Base-by-base conservation (phyloP, 495 filamentous ascomycete species). In the Aspergillus conjunctus region DNA sequence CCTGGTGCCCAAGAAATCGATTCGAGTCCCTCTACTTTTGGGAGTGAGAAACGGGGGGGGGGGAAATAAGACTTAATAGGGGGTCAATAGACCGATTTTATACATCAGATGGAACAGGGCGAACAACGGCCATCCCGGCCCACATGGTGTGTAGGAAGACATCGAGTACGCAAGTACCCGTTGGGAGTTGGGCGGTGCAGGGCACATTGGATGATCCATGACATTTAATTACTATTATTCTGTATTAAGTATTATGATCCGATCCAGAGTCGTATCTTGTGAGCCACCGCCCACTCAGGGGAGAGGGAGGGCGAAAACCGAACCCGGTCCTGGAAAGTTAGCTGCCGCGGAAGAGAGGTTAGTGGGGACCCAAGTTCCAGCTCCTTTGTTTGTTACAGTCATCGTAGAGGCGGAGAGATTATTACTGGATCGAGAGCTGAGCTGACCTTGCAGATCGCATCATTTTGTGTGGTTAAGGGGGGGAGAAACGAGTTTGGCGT, bases 371-470 rank as follows among this genome's bases (percentile, higher is more conserved):
- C 26, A 7, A 10, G 43, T 26, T 26, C 26, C 26, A 52, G 3
- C 15, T 8, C 4, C 37, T 41, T 41, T 41, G 37, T 41, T 41
- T 5, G 2, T 41, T 41, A 9, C 37, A 11, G 37, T n/a, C 37
- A 41, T 0, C 15, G 37, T 41, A 11, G 4, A 14, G 11, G 37
- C 37, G 37, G 37, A 41, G 37, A n/a, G 9, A 41, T 11, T n/a
- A 41, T 4, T 26, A 26, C 37, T 9, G 11, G 37, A 41, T 41
- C 12, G n/a, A 48, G 17, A 20, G 51, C 51, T 54, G 43, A 8
- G 31, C 31, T 54, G 51, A 50, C 51, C 39, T 60, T 54, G 58
- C 58, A 60, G 58, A 60, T 54, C 58, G 20, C 58, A 54, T 60
- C 41, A 50, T 54, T 54, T 48, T 48, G 20, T 26, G 49, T 8